Evolutionary conservation across 495 filamentous ascomycete species (phyloP).

Genomic region (Penicillium fimorum): DNA sequence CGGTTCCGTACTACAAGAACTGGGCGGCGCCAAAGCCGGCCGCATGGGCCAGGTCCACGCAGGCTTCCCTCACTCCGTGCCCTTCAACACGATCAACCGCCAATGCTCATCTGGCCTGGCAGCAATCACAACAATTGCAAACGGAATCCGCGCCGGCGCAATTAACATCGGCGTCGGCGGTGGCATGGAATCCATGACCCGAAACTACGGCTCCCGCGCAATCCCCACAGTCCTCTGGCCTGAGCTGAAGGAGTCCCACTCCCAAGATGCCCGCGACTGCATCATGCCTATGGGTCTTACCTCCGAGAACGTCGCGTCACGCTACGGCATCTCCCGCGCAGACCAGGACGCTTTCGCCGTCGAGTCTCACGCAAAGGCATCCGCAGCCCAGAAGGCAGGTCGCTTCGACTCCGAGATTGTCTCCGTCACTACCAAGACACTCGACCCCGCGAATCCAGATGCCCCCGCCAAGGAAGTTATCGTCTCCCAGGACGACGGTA

Average conservation of each 20-base stretch:
- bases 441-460: constrained; percentile 56
- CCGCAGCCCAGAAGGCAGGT: constrained; percentile 63
- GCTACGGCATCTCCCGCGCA: constrained; percentile 68
- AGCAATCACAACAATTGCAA: constrained; percentile 67
- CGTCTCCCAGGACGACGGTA: constrained; percentile 78
- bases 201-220: constrained; percentile 78
- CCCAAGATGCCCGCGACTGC: constrained; percentile 75
- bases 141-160: constrained; percentile 67
- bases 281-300: constrained; percentile 94
- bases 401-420: constrained; percentile 78
- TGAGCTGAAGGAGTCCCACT: constrained; percentile 59
- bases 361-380: constrained; percentile 67
- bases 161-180: constrained; percentile 81
- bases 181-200: constrained; percentile 92
- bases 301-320: constrained; percentile 81
- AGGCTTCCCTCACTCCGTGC: constrained; percentile 69
- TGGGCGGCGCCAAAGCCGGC: constrained; percentile 86
- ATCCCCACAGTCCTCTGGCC: constrained; percentile 83
- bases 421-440: constrained; percentile 61
- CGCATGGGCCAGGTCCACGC: constrained; percentile 86
- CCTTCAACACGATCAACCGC: constrained; percentile 82
- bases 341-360: constrained; percentile 86
- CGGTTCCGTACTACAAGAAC: constrained; percentile 85
- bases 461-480: constrained; percentile 58
- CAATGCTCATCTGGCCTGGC: constrained; percentile 79